Percentiles rank a stretch among this genome's conserved stretches.
These are phyloP conservation scores for Pseudophaeomoniella oleicola DNA, from an alignment of 2,329 filamentous ascomycete species.

Conservation along the genomic window DNA sequence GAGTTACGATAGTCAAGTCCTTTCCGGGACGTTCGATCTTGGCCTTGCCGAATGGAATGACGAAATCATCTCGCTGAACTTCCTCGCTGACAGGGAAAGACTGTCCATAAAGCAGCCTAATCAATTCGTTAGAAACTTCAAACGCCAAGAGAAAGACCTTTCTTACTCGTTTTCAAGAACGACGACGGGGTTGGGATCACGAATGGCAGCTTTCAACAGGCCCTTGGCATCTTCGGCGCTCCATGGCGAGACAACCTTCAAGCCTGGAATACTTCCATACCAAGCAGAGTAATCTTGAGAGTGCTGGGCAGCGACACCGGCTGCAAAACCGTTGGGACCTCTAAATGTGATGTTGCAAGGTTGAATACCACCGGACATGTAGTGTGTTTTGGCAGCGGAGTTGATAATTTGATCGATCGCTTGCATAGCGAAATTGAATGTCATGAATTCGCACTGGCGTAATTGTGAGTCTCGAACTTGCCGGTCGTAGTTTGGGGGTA, in stretches of 20 bases:
- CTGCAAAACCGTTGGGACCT: conserved; percentile 92
- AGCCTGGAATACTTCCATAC: conserved; percentile 94
- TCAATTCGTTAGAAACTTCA: conserved; percentile 16
- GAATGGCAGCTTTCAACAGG: conserved; percentile 91
- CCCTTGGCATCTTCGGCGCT: conserved; percentile 97
- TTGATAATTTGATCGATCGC: conserved; percentile 99
- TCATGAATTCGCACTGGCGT: conserved; percentile 94
- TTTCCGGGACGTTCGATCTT: conserved; percentile 96
- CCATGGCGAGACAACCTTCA: conserved; percentile 95
- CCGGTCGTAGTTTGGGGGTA: neutral
- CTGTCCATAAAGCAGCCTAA: conserved; percentile 72
- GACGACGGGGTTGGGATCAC: conserved; percentile 93
- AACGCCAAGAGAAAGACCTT: too few species aligned
- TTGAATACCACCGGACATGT: conserved; percentile 99
- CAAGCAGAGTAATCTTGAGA: conserved; percentile 97
- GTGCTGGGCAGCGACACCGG: conserved; percentile 93
- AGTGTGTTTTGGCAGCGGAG: conserved; percentile 96
- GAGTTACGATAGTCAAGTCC: conserved; percentile 86
- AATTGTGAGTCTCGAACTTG: neutral
- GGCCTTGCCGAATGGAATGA: conserved; percentile 94
- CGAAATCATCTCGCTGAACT: conserved; percentile 90
- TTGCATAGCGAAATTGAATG: conserved; percentile 99
- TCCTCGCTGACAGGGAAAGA: conserved; percentile 95
- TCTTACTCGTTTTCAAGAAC: conserved; percentile 68
- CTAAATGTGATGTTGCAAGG: conserved; percentile 99